A percentile compares a stretch with the other conserved stretches of the same genome.
Evolutionary conservation across 2,329 filamentous ascomycete species (phyloP).

Genomic region (Penicillium janthinellum): DNA sequence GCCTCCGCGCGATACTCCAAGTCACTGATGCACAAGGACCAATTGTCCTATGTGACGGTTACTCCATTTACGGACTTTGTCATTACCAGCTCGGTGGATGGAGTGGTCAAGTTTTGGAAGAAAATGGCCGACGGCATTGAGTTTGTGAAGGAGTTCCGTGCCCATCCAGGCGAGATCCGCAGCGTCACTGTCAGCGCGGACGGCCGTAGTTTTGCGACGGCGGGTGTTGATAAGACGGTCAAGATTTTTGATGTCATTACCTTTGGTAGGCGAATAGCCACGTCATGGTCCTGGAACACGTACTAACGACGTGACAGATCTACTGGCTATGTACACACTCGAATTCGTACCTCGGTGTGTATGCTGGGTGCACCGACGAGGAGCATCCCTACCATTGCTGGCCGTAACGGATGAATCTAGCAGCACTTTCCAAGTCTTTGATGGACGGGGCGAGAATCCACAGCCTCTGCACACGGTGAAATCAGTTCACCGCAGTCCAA

Average conservation of each 20-base stretch:
- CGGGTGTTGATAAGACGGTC: slow-evolving; percentile 59
- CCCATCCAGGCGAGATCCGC: slow-evolving; percentile 81
- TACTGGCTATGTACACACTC: slow-evolving; percentile 78
- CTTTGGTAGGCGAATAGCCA: slow-evolving; percentile 56
- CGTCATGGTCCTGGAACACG: background rate
- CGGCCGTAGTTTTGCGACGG: slow-evolving; percentile 89
- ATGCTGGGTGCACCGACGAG: slow-evolving; percentile 88
- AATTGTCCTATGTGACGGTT: slow-evolving; percentile 82
- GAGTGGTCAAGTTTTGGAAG: slow-evolving; percentile 99
- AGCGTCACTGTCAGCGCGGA: slow-evolving; percentile 85
- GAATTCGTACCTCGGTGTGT: slow-evolving; percentile 74
- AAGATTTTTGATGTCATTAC: slow-evolving; percentile 70
- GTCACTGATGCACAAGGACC: slow-evolving; percentile 98
- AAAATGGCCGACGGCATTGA: slow-evolving; percentile 88
- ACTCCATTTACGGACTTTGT: slow-evolving; percentile 92
- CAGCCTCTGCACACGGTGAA: slow-evolving; percentile 75
- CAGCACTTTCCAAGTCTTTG: slow-evolving; percentile 77
- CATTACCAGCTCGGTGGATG: slow-evolving; percentile 89
- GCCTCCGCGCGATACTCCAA: slow-evolving; percentile 82
- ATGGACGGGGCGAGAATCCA: slow-evolving; percentile 80
- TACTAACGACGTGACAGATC: slow-evolving; percentile 53
- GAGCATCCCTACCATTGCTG: slow-evolving; percentile 82
- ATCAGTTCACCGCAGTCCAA: slow-evolving; percentile 76
- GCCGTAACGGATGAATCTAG: slow-evolving; percentile 78
- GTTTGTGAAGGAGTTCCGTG: slow-evolving; percentile 97